These are phyloP conservation scores for Heritiera fomes DNA, from an alignment of 345 rosid genomes.

Conservation along the genomic window DNA sequence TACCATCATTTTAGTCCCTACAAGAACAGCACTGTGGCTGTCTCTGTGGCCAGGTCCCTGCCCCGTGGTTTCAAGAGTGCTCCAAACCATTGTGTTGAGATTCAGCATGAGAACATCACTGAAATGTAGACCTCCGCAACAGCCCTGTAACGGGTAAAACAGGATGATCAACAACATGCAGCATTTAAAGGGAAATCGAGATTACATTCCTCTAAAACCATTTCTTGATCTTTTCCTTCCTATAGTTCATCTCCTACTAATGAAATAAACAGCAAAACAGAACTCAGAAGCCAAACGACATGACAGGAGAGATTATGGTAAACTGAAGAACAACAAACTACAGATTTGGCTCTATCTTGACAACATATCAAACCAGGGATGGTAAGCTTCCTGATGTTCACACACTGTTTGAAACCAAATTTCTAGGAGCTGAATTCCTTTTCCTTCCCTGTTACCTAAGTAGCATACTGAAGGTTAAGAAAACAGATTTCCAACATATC, in stretches of 20 bases:
- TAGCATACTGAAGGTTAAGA: too few relatives aligned
- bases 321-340: background rate
- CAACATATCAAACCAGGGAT: background rate
- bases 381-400: background rate
- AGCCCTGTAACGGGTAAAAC: slow-evolving; percentile 46
- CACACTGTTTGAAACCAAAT: background rate
- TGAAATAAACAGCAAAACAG: background rate
- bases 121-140: slow-evolving; percentile 74
- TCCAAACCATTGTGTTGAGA: slow-evolving; percentile 57
- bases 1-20: slow-evolving; percentile 57
- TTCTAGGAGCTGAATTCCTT: background rate
- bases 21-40: slow-evolving; percentile 71
- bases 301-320: background rate
- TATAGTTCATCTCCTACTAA: background rate
- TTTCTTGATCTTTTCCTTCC: background rate
- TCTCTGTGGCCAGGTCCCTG: slow-evolving; percentile 75
- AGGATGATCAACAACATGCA: background rate
- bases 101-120: slow-evolving; percentile 62
- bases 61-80: slow-evolving; percentile 51
- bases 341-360: background rate
- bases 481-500: background rate
- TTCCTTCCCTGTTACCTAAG: background rate
- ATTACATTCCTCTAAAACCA: background rate
- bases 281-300: background rate
- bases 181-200: background rate